Conservation (phyloP, 1,284 basidiomycete species). For the Microstroma glucosiphilum region DNA sequence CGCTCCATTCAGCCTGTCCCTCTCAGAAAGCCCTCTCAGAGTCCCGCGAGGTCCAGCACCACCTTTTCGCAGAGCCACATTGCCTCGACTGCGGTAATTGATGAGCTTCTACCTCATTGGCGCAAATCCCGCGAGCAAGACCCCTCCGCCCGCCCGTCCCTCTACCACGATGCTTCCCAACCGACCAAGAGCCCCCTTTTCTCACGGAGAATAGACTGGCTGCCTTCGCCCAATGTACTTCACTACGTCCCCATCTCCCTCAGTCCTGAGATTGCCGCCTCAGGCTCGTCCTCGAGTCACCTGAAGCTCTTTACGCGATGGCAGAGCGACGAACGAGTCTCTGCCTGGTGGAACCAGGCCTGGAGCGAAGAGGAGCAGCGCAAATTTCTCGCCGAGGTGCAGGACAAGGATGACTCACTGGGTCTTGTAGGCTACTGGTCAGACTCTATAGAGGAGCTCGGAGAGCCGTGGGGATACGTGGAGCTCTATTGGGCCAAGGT, state of each 20-base stretch:
- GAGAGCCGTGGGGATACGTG: conserved; percentile 45
- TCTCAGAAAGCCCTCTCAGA: too few species aligned
- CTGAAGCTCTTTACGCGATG: conserved; percentile 27
- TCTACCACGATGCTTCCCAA: not conserved
- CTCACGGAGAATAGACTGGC: not conserved
- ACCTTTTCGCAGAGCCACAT: not conserved
- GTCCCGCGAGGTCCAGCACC: too few species aligned
- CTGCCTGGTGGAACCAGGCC: conserved; percentile 42
- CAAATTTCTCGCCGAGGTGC: conserved; percentile 24
- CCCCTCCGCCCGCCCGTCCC: not conserved
- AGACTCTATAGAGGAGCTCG: conserved; percentile 3
- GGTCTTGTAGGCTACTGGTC: conserved; percentile 46
- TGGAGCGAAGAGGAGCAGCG: conserved; percentile 30
- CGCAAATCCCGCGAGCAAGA: too few species aligned
- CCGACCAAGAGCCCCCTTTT: not conserved
- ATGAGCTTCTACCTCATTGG: not conserved
- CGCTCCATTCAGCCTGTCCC: too few species aligned
- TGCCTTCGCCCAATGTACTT: conserved; percentile 4
- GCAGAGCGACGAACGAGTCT: conserved; percentile 44
- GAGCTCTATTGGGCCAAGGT: conserved; percentile 41
- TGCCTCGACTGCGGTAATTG: not conserved
- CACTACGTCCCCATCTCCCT: conserved; percentile 4
- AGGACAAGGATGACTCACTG: conserved; percentile 19
- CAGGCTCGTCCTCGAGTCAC: not conserved
- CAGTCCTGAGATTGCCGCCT: too few species aligned